Evolutionary conservation across 2,329 filamentous ascomycete species (phyloP).

Genomic region (Magnaporthales sp.): DNA sequence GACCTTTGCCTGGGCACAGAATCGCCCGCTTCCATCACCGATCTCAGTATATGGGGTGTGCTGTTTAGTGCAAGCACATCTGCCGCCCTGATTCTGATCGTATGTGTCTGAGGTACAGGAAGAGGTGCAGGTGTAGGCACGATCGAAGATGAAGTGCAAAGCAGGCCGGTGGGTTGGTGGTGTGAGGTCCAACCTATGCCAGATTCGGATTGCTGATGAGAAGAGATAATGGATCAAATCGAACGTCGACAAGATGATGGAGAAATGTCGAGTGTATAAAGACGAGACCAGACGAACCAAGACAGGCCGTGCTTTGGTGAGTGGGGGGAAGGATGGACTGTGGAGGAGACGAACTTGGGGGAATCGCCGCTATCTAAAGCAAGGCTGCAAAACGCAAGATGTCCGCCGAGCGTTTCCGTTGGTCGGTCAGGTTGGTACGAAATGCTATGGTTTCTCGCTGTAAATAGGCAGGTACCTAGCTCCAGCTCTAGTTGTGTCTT

Average conservation of each 20-base stretch:
- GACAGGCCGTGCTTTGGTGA: background rate
- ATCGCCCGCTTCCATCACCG: constrained; percentile 32
- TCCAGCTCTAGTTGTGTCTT: background rate
- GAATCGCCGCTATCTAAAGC: background rate
- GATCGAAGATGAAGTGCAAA: background rate
- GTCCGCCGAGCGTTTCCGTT: background rate
- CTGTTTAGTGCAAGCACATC: constrained; percentile 3
- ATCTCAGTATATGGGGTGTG: constrained; percentile 8
- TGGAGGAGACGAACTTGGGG: background rate
- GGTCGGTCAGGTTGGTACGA: background rate
- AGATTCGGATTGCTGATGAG: background rate
- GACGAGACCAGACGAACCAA: background rate
- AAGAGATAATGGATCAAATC: background rate
- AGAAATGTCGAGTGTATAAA: background rate
- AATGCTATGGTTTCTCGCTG: background rate
- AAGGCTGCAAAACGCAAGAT: background rate
- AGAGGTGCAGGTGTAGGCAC: background rate
- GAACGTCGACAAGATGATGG: background rate
- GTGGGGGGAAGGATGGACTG: background rate
- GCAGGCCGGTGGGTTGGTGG: background rate
- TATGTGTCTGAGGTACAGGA: background rate
- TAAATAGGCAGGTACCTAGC: background rate
- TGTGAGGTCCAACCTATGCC: background rate
- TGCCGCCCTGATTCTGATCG: background rate
- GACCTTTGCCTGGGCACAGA: constrained; percentile 29